These are phyloP conservation scores for Gynostemma pentaphyllum DNA, from an alignment of 306 rosid genomes.

Conservation along the genomic window DNA sequence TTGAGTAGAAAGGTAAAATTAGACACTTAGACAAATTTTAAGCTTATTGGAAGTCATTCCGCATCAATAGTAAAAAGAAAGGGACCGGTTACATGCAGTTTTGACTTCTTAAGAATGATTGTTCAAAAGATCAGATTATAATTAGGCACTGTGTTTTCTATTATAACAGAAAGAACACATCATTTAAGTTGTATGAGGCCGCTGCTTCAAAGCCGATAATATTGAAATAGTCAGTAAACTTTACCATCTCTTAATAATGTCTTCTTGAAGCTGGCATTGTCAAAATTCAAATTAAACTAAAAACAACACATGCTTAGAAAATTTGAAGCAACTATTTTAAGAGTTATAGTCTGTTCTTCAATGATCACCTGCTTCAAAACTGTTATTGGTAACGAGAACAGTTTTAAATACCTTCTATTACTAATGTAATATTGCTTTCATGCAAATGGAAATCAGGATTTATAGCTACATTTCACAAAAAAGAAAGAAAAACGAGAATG, in stretches of 20 bases:
- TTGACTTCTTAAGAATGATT: neutral
- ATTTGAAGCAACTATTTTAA: neutral
- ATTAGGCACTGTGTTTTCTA: neutral
- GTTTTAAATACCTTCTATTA: too few relatives aligned
- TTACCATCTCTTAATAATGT: too few relatives aligned
- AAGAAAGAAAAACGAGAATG: slow-evolving; percentile 14
- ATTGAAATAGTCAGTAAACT: neutral
- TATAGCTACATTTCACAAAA: neutral
- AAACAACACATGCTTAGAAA: neutral
- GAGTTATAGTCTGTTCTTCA: too few relatives aligned
- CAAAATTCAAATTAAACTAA: neutral
- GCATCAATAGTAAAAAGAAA: neutral
- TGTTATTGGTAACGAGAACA: neutral
- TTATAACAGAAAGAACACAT: neutral
- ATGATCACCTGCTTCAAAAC: too few relatives aligned
- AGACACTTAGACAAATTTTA: neutral
- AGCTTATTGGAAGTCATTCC: neutral
- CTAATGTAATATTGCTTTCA: neutral
- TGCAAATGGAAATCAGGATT: neutral
- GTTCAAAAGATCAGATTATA: neutral
- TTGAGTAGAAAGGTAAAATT: neutral
- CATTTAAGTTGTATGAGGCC: too few relatives aligned
- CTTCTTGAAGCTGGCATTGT: neutral
- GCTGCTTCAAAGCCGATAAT: neutral
- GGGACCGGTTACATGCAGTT: neutral